Conservation (phyloP, 306 rosid genomes). For the peach (Prunus persica) region DNA sequence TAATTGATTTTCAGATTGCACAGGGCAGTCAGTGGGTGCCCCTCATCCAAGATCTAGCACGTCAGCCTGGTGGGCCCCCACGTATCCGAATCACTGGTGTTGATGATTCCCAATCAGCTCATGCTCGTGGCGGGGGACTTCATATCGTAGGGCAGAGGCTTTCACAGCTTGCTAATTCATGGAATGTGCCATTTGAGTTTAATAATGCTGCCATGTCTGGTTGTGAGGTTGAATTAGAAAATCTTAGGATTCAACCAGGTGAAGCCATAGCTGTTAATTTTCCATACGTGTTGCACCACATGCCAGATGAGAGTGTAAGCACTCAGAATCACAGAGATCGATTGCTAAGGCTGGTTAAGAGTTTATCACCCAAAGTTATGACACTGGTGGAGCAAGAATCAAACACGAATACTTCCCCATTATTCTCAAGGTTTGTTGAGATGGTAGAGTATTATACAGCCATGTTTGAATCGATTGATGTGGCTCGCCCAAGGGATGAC, state of each 20-base stretch:
- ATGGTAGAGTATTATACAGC: conserved; percentile 65
- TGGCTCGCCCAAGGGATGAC: conserved; percentile 45
- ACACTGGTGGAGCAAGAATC: conserved; percentile 91
- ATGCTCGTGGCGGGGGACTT: conserved; percentile 96
- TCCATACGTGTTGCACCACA: conserved; percentile 81
- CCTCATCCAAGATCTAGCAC: conserved; percentile 58
- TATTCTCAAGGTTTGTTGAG: conserved; percentile 64
- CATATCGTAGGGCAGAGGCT: conserved; percentile 56
- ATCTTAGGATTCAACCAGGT: conserved; percentile 44
- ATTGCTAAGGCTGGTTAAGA: conserved; percentile 66
- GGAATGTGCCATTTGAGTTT: conserved; percentile 70
- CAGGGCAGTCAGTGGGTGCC: conserved; percentile 80
- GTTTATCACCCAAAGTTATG: conserved; percentile 76
- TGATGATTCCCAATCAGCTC: conserved; percentile 78
- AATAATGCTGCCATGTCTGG: conserved; percentile 76
- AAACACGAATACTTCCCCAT: conserved; percentile 93
- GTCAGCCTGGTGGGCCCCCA: conserved; percentile 60
- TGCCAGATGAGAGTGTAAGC: conserved; percentile 99
- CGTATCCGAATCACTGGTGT: conserved; percentile 66
- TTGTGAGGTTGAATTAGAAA: conserved; percentile 45
- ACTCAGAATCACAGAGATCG: conserved; percentile 79
- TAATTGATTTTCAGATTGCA: conserved; percentile 93
- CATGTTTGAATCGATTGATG: conserved; percentile 86
- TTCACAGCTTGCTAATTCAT: conserved; percentile 34
- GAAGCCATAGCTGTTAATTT: conserved; percentile 81